Base-by-base conservation (phyloP, 169 alveolate species). In the Cryptosporidium ubiquitum region DNA sequence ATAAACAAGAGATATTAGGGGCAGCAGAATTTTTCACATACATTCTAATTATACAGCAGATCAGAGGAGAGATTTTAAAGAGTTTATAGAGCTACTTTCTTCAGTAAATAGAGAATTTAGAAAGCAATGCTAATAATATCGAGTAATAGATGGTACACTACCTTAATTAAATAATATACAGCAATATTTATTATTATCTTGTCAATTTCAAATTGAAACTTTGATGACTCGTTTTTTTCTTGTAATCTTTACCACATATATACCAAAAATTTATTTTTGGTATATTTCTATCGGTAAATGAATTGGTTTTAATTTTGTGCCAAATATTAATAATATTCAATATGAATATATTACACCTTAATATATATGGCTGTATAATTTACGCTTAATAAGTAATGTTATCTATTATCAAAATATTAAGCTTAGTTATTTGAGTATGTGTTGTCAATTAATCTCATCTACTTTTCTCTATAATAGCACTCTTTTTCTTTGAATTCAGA, bases 71-170 rank as follows among this genome's bases (percentile, higher is more conserved):
- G n/a, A n/a, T n/a, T n/a, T n/a, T n/a, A n/a, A n/a, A n/a, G n/a
- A n/a, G n/a, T n/a, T 55, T 55, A 55, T 20, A 55, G 9, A 55
- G 35, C n/a, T 55, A 55, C n/a, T 26, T 55, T 42, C 10, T 55
- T 55, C 20, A n/a, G 60, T 20, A 70, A 70, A 70, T 70, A 70
- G 84, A 70, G 84, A 70, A 70, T 51, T 70, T 70, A 68, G 79
- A 68, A 42, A 68, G 31, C 23, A 40, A 68, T 40, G 51, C 61
- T 49, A 40, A 40, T 68, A 68, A 68, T 68, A 68, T 68, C 40
- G 66, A 55, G 66, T 55, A 55, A 55, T 55, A 55, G 66, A 55
- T 55, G 66, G 9, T 55, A 55, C 35, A 55, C 66, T 55, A 55
- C 29, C 55, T 26, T 26, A 55, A 1, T 55, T 55, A 55, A 55